Conservation (phyloP, 192 early-diverging fungal species). For the Backusella tarrabulga region DNA sequence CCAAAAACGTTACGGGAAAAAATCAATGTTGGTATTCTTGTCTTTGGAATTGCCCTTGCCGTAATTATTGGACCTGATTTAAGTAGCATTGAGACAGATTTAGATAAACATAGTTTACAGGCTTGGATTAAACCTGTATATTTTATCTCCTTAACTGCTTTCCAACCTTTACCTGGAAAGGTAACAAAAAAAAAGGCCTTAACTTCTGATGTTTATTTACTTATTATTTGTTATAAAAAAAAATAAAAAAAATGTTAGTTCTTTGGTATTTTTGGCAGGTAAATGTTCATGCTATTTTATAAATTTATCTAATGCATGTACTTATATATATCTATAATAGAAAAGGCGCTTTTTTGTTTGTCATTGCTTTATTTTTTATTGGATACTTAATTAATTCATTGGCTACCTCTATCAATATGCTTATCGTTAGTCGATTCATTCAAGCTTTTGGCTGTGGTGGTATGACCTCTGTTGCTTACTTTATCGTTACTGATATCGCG, state of each 20-base stretch:
- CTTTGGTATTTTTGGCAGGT: not conserved
- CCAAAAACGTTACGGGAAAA: not conserved
- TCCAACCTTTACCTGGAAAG: conserved; percentile 26
- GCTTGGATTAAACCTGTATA: conserved; percentile 34
- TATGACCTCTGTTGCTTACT: conserved; percentile 53
- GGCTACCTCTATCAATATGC: conserved; percentile 59
- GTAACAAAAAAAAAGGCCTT: not conserved
- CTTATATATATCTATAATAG: not conserved
- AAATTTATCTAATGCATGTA: not conserved
- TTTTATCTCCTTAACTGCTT: conserved; percentile 25
- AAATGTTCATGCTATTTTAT: not conserved
- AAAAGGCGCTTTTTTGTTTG: conserved; percentile 27
- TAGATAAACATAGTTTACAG: conserved; percentile 11
- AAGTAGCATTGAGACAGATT: conserved; percentile 28
- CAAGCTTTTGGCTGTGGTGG: conserved; percentile 63
- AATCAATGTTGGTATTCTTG: not conserved
- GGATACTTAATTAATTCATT: conserved; percentile 56
- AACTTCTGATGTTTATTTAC: not conserved
- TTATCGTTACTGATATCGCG: conserved; percentile 71
- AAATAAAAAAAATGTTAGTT: not conserved
- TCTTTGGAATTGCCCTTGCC: conserved; percentile 14
- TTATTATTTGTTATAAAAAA: not conserved
- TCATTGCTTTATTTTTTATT: conserved; percentile 32
- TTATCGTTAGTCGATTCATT: conserved; percentile 62
- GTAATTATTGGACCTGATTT: conserved; percentile 34